Evolutionary conservation across 306 rosid genomes (phyloP).

Genomic region (Canavalia gladiata): DNA sequence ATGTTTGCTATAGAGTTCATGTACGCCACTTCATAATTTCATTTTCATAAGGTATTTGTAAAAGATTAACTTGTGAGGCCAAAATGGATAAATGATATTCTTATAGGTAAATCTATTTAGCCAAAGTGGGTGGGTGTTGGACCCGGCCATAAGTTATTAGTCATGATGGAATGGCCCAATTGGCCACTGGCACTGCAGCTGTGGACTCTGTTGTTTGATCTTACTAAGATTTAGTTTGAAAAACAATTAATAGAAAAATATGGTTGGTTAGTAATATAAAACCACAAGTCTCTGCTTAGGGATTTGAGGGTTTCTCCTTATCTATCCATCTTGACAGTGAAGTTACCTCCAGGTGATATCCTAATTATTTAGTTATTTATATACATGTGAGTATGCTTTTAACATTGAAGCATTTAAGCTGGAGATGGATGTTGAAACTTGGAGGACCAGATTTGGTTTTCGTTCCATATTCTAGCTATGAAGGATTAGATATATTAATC

Average conservation of each 20-base stretch:
- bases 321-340: not conserved
- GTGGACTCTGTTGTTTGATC: not conserved
- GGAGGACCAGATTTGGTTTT: constrained; percentile 16
- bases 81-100: not conserved
- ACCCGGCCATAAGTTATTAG: constrained; percentile 8
- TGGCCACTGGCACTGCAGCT: not conserved
- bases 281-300: not conserved
- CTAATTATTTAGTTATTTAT: not conserved
- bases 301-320: constrained; percentile 6
- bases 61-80: constrained; percentile 19
- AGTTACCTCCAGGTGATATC: not conserved
- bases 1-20: not conserved
- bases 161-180: not conserved
- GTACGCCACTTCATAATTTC: not conserved
- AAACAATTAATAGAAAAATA: not conserved
- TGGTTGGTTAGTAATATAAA: constrained; percentile 39
- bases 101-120: constrained; percentile 13
- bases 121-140: constrained; percentile 1
- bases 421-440: constrained; percentile 13
- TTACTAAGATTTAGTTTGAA: constrained; percentile 20
- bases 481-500: constrained; percentile 5
- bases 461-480: not conserved
- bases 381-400: not conserved
- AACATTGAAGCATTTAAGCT: constrained; percentile 11
- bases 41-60: not conserved